Base-by-base conservation (phyloP, 2,329 filamentous ascomycete species). In the Colletotrichum coccodes region DNA sequence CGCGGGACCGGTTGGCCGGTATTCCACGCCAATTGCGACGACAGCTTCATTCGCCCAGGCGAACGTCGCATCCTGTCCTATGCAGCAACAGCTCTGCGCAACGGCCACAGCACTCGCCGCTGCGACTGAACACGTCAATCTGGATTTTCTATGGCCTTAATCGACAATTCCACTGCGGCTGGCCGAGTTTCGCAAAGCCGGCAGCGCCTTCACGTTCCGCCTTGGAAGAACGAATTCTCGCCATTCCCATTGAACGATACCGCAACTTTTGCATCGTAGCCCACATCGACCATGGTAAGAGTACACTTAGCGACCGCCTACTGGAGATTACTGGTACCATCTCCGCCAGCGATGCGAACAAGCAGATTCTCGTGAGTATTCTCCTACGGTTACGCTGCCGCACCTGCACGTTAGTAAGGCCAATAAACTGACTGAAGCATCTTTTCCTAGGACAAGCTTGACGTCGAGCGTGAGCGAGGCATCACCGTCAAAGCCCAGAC, bases 401-500 rank as follows among this genome's bases (percentile, higher is more conserved):
- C 30, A 21, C 8, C 16, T 30, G 32, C 44, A 49, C 9, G 21
- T 6, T 16, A n/a, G 6, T 14, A 18, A 50, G 57, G 23, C 11
- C 6, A 32, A 4, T 28, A 47, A 49, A 54, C 65, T 72, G 21
- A 67, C 52, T 18, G 38, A 12, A 52, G 12, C 49, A 12, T n/a
- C 57, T 26, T n/a, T 14, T 34, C 36, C 38, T 62, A 84, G 81
- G 96, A 99, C 82, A 98, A 97, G 79, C 89, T 99, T 40, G 96
- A 99, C 78, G 96, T 99, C 63, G 96, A 99, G 83, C 88, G 96
- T 59, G 94, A 72, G 81, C 90, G 96, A 44, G 96, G 96, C 70
- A 99, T 99, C 79, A 99, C 96, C 0, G 96, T 99, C 79, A 99
- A 99, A 84, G 96, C 96, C 63, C 96, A 99, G 84, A 98, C 96